Conservation (phyloP, 345 rosid species). For the Euphorbia tirucalli region DNA sequence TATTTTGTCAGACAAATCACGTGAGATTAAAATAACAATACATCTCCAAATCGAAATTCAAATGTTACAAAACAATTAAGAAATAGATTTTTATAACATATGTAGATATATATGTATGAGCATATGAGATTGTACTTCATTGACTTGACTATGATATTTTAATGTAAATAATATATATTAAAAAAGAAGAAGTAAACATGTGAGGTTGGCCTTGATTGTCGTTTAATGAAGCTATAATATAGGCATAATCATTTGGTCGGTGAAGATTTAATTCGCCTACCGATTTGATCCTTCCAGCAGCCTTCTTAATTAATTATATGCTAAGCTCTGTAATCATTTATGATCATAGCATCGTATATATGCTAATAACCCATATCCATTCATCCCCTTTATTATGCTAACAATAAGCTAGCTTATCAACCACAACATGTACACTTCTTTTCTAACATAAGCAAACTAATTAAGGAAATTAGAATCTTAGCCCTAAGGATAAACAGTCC, state of each 20-base stretch:
- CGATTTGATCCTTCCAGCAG: not conserved
- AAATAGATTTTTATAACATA: not conserved
- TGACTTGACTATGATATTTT: not conserved
- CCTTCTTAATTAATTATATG: not conserved
- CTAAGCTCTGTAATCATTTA: not conserved
- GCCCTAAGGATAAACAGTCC: no score
- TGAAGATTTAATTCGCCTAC: conserved; percentile 18
- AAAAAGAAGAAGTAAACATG: conserved; percentile 19
- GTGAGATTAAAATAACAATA: conserved; percentile 19
- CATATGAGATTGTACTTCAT: not conserved
- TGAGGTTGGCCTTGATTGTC: conserved; percentile 36
- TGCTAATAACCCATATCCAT: no score
- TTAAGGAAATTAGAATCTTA: no score
- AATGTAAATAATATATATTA: not conserved
- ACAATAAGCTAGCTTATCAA: no score
- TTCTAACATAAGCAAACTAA: no score
- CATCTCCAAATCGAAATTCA: not conserved
- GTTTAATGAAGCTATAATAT: conserved; percentile 15
- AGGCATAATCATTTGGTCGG: conserved; percentile 35
- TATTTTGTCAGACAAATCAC: conserved; percentile 24
- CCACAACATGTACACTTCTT: no score
- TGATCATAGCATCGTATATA: no score
- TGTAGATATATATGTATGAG: not conserved
- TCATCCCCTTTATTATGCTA: no score
- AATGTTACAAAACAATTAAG: not conserved